Evolutionary conservation across 2,329 filamentous ascomycete genomes (phyloP).

Genomic region (Tetracladium maxilliforme): DNA sequence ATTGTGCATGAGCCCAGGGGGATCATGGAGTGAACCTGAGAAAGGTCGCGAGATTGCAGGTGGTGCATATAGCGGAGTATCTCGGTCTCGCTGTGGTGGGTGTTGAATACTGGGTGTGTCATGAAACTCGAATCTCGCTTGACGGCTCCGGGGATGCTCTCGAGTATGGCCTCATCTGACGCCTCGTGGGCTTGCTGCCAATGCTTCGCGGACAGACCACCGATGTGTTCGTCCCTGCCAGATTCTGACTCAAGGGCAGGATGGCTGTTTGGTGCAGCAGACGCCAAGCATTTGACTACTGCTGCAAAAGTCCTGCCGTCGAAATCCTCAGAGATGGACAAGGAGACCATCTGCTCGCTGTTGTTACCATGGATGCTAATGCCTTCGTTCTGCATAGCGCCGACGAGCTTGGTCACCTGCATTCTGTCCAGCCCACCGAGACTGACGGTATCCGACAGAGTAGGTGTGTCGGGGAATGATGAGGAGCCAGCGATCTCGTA

Average conservation of each 20-base stretch:
- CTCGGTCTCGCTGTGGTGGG: conserved; percentile 88
- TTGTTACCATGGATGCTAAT: conserved; percentile 63
- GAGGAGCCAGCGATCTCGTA: too few relatives aligned
- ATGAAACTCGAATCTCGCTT: conserved; percentile 63
- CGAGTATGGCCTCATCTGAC: conserved; percentile 13
- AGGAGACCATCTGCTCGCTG: conserved; percentile 58
- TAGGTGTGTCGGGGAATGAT: too few relatives aligned
- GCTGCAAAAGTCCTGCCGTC: conserved; percentile 25
- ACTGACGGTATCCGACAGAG: conserved; percentile 73
- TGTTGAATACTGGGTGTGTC: conserved; percentile 88
- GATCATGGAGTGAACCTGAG: conserved; percentile 93
- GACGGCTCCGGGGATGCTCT: conserved; percentile 41
- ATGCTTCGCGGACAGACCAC: background rate
- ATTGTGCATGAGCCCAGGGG: conserved; percentile 94
- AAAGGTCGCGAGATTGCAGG: conserved; percentile 86
- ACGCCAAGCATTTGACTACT: background rate
- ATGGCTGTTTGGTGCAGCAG: conserved; percentile 7
- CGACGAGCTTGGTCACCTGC: conserved; percentile 51
- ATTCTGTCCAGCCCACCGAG: too few relatives aligned
- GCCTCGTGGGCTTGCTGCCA: too few relatives aligned
- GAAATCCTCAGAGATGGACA: conserved; percentile 40
- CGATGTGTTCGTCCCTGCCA: conserved; percentile 2
- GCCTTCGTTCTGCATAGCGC: conserved; percentile 30
- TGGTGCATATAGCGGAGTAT: conserved; percentile 88
- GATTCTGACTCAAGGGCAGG: too few relatives aligned